phyloP scores from a whole-genome alignment of 148 eudicot species.

The Limonium bicolor region DNA sequence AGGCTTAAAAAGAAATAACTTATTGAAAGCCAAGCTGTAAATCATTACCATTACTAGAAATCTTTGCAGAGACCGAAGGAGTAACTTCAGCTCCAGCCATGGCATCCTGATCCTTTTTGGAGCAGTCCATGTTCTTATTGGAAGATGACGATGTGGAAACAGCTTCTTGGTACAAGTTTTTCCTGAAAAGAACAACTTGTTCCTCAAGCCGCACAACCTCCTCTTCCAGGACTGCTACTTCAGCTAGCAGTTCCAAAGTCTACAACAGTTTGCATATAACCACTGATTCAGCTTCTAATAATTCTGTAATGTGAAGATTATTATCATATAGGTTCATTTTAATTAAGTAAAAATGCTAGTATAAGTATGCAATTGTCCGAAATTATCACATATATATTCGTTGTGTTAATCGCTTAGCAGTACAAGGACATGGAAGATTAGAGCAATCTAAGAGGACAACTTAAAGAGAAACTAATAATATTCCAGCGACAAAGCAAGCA shows the following conservation, averaged over 20 bases:
- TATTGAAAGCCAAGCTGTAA: not conserved
- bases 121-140: slow-evolving; percentile 12
- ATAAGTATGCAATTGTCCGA: too few species aligned
- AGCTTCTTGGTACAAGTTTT: slow-evolving; percentile 50
- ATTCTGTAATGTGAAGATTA: not conserved
- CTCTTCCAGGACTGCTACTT: slow-evolving; percentile 92
- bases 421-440: not conserved
- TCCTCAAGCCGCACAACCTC: slow-evolving; percentile 89
- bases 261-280: slow-evolving; percentile 6
- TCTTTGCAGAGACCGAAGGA: slow-evolving; percentile 6
- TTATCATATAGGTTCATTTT: not conserved
- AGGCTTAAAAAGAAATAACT: too few species aligned
- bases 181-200: slow-evolving; percentile 47
- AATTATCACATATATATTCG: too few species aligned
- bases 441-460: too few species aligned
- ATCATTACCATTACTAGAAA: slow-evolving; percentile 16
- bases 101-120: slow-evolving; percentile 16
- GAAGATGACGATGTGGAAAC: slow-evolving; percentile 29
- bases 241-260: slow-evolving; percentile 89
- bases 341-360: too few species aligned
- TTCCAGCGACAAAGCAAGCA: not conserved
- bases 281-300: not conserved
- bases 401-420: too few species aligned
- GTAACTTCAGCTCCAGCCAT: slow-evolving; percentile 7
- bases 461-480: slow-evolving; percentile 1